Evolutionary conservation across 2,329 filamentous ascomycete genomes (phyloP).

Genomic region (Zasmidium citrigriseum): DNA sequence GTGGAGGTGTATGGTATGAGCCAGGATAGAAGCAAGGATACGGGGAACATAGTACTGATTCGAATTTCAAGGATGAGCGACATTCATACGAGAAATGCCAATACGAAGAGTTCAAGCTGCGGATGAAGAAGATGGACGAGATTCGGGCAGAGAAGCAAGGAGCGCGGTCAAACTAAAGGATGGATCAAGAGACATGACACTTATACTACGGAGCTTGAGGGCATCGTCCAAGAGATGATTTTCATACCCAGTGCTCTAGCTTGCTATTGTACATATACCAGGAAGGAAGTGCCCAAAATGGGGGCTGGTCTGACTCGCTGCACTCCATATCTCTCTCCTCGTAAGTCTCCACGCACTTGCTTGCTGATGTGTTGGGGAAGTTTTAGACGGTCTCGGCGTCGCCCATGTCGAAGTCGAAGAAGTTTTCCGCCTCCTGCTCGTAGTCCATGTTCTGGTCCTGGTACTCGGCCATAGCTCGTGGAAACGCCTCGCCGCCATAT

Average conservation of each 20-base stretch:
- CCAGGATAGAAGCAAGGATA: background rate
- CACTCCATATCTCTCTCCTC: background rate
- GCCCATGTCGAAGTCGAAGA: background rate
- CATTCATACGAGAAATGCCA: conserved; percentile 99
- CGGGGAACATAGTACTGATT: background rate
- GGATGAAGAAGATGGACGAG: conserved; percentile 98
- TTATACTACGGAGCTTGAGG: background rate
- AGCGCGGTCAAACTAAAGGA: conserved; percentile 74
- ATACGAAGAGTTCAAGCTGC: conserved; percentile 97
- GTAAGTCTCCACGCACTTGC: background rate
- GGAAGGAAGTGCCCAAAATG: conserved; percentile 2
- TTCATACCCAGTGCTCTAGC: background rate
- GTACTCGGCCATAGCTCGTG: background rate
- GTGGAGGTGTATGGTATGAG: conserved; percentile 92
- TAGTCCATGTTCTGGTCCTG: too few relatives aligned
- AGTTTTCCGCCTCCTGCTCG: too few relatives aligned
- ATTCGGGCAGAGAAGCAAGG: conserved; percentile 82
- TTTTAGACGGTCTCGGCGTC: background rate
- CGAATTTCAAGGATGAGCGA: conserved; percentile 72
- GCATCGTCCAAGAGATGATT: background rate
- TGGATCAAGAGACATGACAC: conserved; percentile 2
- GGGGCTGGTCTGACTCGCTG: background rate
- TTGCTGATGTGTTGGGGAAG: background rate
- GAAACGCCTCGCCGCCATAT: background rate
- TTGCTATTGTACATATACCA: conserved; percentile 28